Percentiles rank a stretch among this genome's conserved stretches.
phyloP scores from a whole-genome alignment of 106 monocot species.

The Acorus calamus region DNA sequence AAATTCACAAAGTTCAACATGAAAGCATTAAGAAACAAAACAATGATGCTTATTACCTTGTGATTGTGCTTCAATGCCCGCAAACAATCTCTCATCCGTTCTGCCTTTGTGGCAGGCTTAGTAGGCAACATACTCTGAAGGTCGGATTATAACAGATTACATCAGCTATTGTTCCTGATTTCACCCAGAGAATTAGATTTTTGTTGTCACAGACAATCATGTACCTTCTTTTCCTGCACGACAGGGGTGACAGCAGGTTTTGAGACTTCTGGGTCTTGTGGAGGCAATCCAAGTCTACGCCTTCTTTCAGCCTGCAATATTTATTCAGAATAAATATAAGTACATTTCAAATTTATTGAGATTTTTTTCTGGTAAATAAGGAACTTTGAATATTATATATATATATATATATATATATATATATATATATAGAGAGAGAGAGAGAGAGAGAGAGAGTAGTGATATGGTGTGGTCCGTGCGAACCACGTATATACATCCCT shows the following conservation, averaged over 20 bases:
- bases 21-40: background rate
- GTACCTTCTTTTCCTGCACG: conserved; percentile 64
- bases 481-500: too few relatives aligned
- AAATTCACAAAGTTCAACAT: background rate
- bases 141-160: conserved; percentile 4
- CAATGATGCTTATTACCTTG: conserved; percentile 38
- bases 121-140: conserved; percentile 62
- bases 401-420: too few relatives aligned
- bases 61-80: conserved; percentile 79
- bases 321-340: background rate
- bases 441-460: too few relatives aligned
- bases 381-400: background rate
- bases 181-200: background rate
- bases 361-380: background rate
- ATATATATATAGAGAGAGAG: too few relatives aligned
- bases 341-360: background rate
- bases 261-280: conserved; percentile 55
- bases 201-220: background rate
- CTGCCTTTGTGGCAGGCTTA: conserved; percentile 76
- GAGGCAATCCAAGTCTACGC: conserved; percentile 78
- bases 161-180: background rate
- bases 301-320: conserved; percentile 75
- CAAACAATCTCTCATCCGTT: conserved; percentile 84
- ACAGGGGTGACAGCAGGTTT: conserved; percentile 42
- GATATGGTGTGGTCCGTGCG: too few relatives aligned